phyloP scores from a whole-genome alignment of 306 rosid species.

The Dalbergia oliveri region DNA sequence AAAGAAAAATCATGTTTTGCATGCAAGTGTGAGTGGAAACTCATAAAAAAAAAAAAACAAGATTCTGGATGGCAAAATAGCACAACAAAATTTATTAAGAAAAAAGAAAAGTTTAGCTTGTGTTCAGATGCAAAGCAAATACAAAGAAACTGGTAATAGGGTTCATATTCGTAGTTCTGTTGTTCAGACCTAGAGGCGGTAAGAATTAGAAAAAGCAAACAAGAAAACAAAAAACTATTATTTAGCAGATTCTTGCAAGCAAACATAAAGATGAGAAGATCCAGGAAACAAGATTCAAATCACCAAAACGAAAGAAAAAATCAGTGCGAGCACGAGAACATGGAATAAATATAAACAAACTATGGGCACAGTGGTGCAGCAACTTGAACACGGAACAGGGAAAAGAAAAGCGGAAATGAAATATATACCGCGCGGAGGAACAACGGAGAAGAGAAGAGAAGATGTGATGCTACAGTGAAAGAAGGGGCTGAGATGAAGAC shows the following conservation, averaged over 20 bases:
- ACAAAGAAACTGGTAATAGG: not conserved
- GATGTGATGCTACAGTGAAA: not conserved
- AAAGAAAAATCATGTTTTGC: not conserved
- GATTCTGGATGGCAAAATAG: not conserved
- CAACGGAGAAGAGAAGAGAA: not conserved
- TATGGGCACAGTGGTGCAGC: too few species aligned
- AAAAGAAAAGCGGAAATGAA: too few species aligned
- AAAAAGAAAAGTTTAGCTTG: not conserved
- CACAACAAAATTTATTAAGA: too few species aligned
- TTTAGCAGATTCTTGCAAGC: not conserved
- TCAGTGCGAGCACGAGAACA: not conserved
- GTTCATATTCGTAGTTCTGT: not conserved
- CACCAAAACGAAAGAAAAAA: not conserved
- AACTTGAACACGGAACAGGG: too few species aligned
- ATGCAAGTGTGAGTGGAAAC: not conserved
- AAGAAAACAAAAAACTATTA: not conserved
- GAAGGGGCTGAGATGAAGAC: not conserved
- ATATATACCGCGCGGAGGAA: not conserved
- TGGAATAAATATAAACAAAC: too few species aligned
- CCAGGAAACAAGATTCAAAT: not conserved
- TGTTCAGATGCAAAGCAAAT: not conserved
- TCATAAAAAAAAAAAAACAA: not conserved
- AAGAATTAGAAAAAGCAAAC: not conserved
- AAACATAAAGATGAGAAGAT: not conserved
- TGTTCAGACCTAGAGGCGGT: slow-evolving; percentile 1